phyloP scores from a whole-genome alignment of 202 grass and related monocot species.

The Setaria italica region DNA sequence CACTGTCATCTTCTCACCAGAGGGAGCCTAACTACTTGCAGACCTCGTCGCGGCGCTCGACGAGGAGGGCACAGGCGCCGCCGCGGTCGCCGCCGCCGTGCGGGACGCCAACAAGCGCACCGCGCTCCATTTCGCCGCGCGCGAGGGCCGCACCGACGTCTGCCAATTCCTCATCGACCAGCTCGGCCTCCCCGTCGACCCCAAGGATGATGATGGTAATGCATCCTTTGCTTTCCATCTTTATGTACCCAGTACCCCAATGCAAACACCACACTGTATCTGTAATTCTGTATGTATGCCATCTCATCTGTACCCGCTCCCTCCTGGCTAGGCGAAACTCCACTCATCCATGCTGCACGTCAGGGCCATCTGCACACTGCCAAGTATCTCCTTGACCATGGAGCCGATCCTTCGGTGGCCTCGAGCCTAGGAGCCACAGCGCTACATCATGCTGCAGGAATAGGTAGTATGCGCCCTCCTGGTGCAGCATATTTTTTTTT shows the following conservation, averaged over 20 bases:
- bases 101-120: conserved; percentile 86
- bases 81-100: conserved; percentile 59
- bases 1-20: background rate
- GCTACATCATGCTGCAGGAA: conserved; percentile 90
- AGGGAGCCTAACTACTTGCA: conserved; percentile 10
- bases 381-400: conserved; percentile 80
- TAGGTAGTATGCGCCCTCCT: conserved; percentile 50
- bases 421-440: conserved; percentile 75
- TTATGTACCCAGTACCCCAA: background rate
- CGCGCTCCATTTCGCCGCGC: conserved; percentile 85
- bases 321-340: conserved; percentile 68
- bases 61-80: conserved; percentile 76
- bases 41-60: conserved; percentile 67
- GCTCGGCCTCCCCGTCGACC: conserved; percentile 77
- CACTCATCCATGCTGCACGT: conserved; percentile 84
- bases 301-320: background rate
- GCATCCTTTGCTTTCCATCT: background rate
- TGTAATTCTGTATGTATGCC: background rate
- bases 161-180: conserved; percentile 80
- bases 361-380: conserved; percentile 69
- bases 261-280: background rate
- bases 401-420: conserved; percentile 69
- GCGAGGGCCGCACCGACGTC: conserved; percentile 68
- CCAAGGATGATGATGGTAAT: conserved; percentile 86
- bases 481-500: background rate